A percentile compares a stretch with the other conserved stretches of the same genome.
Evolutionary conservation across 2,329 filamentous ascomycete species (phyloP).

Genomic region (Aspergillus sp.): DNA sequence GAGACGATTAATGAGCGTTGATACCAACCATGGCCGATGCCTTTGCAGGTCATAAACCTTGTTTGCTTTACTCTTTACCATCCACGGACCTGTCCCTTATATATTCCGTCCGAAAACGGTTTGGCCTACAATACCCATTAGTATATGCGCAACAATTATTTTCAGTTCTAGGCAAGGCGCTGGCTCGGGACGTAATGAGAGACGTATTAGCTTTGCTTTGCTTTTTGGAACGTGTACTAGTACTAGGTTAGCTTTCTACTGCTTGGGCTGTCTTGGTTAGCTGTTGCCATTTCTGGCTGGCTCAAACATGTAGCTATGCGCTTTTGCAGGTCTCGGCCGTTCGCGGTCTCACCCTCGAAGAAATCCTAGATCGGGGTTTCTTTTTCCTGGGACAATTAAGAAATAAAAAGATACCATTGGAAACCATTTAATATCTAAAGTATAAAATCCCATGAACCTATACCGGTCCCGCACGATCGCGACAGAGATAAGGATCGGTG

Average conservation of each 20-base stretch:
- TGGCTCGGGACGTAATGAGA: not conserved
- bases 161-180: not conserved
- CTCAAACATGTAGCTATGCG: not conserved
- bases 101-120: not conserved
- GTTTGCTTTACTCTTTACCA: conserved; percentile 2
- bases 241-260: not conserved
- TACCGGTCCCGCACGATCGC: not conserved
- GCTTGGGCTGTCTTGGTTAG: not conserved
- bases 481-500: not conserved
- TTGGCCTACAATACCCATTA: too few relatives aligned
- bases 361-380: too few relatives aligned
- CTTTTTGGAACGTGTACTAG: not conserved
- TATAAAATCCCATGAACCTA: not conserved
- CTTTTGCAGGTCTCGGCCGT: not conserved
- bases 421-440: too few relatives aligned
- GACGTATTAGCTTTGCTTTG: not conserved
- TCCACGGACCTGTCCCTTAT: not conserved
- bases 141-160: not conserved
- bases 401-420: too few relatives aligned
- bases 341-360: not conserved
- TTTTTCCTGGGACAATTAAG: too few relatives aligned
- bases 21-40: conserved; percentile 3
- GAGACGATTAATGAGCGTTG: conserved; percentile 10
- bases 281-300: not conserved
- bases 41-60: not conserved